Evolutionary conservation across 164 flowering plant genomes (phyloP).

Genomic region (Macadamia tetraphylla): DNA sequence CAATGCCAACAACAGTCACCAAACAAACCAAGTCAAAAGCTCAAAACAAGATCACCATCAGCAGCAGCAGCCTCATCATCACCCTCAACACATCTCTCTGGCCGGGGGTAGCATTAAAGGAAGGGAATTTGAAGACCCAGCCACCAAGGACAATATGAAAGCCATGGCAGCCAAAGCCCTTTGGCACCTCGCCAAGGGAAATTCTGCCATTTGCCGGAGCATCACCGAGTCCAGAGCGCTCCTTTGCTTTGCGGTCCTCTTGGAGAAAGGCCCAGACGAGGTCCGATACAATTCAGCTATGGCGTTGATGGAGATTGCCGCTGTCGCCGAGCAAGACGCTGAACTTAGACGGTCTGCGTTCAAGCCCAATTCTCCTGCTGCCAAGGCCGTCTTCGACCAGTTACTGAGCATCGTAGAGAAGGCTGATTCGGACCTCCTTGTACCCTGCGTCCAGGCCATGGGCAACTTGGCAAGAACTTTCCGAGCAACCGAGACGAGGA

Average conservation of each 20-base stretch:
- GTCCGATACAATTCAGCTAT: conserved; percentile 62
- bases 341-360: conserved; percentile 67
- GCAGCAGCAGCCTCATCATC: conserved; percentile 3
- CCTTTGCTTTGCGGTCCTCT: conserved; percentile 62
- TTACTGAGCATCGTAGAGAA: conserved; percentile 43
- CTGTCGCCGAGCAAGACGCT: conserved; percentile 56
- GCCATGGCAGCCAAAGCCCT: conserved; percentile 83
- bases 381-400: conserved; percentile 78
- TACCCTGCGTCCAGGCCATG: conserved; percentile 54
- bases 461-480: conserved; percentile 77
- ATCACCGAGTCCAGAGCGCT: conserved; percentile 80
- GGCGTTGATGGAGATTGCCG: conserved; percentile 77
- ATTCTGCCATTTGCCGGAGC: conserved; percentile 48
- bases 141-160: conserved; percentile 63
- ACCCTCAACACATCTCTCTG: conserved; percentile 13
- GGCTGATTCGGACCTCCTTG: conserved; percentile 49
- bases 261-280: conserved; percentile 66
- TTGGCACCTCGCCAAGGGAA: conserved; percentile 53
- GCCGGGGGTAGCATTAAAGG: conserved; percentile 62
- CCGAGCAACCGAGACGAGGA: conserved; percentile 64
- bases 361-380: conserved; percentile 83
- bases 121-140: conserved; percentile 63
- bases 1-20: not conserved
- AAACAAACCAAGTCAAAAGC: conserved; percentile 3
- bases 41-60: conserved; percentile 7